Conservation (phyloP, 352 stramenopile species). For the Thalassiosira delicatula region DNA sequence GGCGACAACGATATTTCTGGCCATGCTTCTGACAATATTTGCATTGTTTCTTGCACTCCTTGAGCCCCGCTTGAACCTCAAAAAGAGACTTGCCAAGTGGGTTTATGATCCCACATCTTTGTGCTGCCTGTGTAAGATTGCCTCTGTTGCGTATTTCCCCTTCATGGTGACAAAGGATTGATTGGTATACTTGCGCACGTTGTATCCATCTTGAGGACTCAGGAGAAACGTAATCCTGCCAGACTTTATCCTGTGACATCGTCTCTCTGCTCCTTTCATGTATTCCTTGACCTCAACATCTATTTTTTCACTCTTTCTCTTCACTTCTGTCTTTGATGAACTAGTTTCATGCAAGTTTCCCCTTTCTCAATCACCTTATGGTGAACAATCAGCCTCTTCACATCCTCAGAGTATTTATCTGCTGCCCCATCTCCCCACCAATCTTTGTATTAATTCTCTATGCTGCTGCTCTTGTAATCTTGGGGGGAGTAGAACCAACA, state of each 20-base stretch:
- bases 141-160: conserved; percentile 15
- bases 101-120: conserved; percentile 1
- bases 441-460: neutral
- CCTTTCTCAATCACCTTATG: conserved; percentile 29
- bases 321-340: neutral
- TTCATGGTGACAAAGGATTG: conserved; percentile 1
- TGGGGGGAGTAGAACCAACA: neutral
- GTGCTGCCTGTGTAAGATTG: conserved; percentile 11
- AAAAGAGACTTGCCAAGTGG: neutral
- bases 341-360: neutral
- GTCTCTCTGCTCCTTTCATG: conserved; percentile 36
- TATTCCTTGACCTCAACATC: conserved; percentile 18
- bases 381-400: conserved; percentile 8
- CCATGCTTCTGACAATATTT: conserved; percentile 28
- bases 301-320: neutral
- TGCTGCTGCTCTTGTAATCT: neutral
- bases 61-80: neutral
- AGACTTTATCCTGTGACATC: conserved; percentile 31
- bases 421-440: neutral
- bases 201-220: conserved; percentile 32
- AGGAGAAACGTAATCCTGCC: conserved; percentile 17
- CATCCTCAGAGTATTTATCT: neutral
- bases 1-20: neutral
- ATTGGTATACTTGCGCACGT: conserved; percentile 7
- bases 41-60: conserved; percentile 20